Evolutionary conservation across 495 filamentous ascomycete genomes (phyloP), one percentile per base, ranked within the genome.

Genomic region (Xylaria longipes): DNA sequence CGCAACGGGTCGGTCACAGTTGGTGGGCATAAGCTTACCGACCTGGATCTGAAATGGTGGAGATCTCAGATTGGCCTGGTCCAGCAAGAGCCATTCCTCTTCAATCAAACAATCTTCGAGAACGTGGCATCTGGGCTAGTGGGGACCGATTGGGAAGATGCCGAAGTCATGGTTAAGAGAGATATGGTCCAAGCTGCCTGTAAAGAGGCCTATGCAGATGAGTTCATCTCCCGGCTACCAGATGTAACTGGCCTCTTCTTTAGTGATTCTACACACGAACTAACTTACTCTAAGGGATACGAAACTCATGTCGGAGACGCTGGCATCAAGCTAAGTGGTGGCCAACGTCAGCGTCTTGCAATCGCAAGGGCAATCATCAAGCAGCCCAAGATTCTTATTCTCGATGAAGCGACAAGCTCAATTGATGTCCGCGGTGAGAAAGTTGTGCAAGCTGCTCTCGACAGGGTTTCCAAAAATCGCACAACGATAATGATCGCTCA

Each of bases 341-440:
- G 89, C 15, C 88, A 90, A 76, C 88, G 89, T 71, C 91, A 93
- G 73, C 82, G 90, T 52, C 79, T 93, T 0, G 87, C 91, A 12
- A 89, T 94, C 65, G 91, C 92, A 1, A 84, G 92, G 27, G 90
- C 89, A 31, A 88, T 94, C 37, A 86, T 97, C 66, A 92, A 93
- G 75, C 86, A 93, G 60, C 93, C 94, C 0, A 88, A 88, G n/a
- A 91, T 97, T 68, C 82, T 97, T 6, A 90, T 97, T 41, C 81
- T 97, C 8, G 93, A 97, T 75, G 94, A 97, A 79, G 93, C 94
- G 22, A 96, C 93, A 0, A 89, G 84, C 65, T 84, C 87, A 39
- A 86, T 91, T 31, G 89, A 90, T 71, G 84, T 87, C 35, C 81
- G 84, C 12, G 83, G 86, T 22, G 89, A 91, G 73, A 81, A 83